Base-by-base conservation (phyloP, 139 green algal species). In the Chlorella sorokiniana region DNA sequence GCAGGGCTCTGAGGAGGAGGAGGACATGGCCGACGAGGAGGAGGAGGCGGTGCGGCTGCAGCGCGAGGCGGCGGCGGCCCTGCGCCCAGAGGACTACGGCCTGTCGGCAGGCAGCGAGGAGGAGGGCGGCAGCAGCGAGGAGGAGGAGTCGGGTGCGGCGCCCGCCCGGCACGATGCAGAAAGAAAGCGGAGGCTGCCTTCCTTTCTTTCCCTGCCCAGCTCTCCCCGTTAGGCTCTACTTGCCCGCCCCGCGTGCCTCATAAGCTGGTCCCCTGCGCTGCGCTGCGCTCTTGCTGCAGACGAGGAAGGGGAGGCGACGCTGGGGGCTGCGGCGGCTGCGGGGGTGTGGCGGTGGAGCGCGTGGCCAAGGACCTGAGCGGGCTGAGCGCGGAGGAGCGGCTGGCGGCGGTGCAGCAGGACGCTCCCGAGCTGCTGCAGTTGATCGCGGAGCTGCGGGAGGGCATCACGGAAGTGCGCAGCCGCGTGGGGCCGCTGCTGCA, bases 351-450 rank as follows among this genome's bases (percentile, higher is more conserved):
- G 38, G 84, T 94, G n/a, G 90, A 94, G 84, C 65, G 33, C 3
- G 79, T 96, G 40, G 40, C 67, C 8, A 81, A 79, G 31, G 87
- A 93, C 67, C 35, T 91, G 59, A 72, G 42, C 25, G 79, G 56
- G 3, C 40, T 91, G 29, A 81, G 63, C 23, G 79, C 81, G n/a
- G 89, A 93, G 79, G 77, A 86, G 45, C 79, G 86, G 31, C 37
- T 76, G 40, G 79, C 86, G 29, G 91, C 89, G 23, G 86, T 92
- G n/a, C 45, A 91, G 80, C 85, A 87, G 35, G 93, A 97, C 65
- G 93, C 94, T 3, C 93, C 92, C 2, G 94, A 98, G 91, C 87
- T 98, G 86, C 63, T 92, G 42, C 86, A 87, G 2, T 87, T 99
- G 54, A 85, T 98, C 73, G 78, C 75, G 0, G 93, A 96, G 44